Conservation (phyloP, 2,329 filamentous ascomycete species). For the Aspergillus novoparasiticus region DNA sequence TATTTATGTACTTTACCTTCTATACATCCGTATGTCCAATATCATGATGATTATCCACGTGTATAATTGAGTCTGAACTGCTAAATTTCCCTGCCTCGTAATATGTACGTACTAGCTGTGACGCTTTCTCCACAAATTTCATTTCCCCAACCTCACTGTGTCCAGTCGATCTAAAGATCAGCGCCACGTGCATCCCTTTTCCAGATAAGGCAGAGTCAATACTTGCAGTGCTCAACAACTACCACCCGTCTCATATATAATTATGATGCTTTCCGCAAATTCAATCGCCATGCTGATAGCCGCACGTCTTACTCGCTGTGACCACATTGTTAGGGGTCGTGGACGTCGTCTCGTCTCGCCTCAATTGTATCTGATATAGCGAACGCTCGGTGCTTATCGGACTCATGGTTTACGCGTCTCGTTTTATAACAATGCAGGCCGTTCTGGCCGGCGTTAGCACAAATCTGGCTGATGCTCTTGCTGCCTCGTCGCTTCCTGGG, state of each 20-base stretch:
- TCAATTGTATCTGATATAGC: neutral
- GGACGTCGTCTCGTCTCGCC: neutral
- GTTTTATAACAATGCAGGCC: slow-evolving; percentile 11
- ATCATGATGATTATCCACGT: neutral
- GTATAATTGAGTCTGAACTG: neutral
- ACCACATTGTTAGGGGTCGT: neutral
- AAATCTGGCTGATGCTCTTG: slow-evolving; percentile 2
- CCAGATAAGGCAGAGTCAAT: neutral
- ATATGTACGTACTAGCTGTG: neutral
- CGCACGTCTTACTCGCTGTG: no score
- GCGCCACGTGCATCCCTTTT: slow-evolving; percentile 1
- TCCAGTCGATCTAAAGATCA: slow-evolving; percentile 1
- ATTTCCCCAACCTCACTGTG: neutral
- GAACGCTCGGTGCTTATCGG: neutral
- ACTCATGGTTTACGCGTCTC: neutral
- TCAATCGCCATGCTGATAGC: neutral
- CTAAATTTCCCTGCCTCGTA: neutral
- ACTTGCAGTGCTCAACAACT: neutral
- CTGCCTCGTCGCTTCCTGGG: slow-evolving; percentile 24
- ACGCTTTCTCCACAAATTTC: neutral
- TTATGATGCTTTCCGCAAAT: neutral
- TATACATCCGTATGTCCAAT: neutral
- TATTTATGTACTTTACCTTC: neutral
- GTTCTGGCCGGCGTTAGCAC: slow-evolving; percentile 13
- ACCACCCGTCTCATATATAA: neutral